These are phyloP conservation scores for Kluyveromyces sp. DNA, from an alignment of 1,139 yeast genomes.

Conservation along the genomic window DNA sequence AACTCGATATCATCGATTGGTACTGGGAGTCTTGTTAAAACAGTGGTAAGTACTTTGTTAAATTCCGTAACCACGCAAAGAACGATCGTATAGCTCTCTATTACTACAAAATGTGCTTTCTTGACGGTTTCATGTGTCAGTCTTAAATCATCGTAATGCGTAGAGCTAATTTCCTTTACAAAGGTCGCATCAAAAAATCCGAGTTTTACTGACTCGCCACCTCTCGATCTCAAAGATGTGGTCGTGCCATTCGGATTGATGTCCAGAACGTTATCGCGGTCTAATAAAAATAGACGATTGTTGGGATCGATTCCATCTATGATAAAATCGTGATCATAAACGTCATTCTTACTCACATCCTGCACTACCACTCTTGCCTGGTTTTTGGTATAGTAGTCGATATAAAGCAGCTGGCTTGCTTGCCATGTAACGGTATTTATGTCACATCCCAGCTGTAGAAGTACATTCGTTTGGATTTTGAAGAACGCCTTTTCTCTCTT, in stretches of 20 bases:
- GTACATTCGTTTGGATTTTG: slow-evolving; percentile 1
- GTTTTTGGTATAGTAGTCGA: not conserved
- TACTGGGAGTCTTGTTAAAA: not conserved
- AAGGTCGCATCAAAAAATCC: not conserved
- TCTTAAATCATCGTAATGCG: not conserved
- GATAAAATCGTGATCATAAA: not conserved
- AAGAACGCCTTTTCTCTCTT: slow-evolving; percentile 3
- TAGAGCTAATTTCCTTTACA: not conserved
- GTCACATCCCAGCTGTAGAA: not conserved
- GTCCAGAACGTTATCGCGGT: not conserved
- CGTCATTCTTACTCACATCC: not conserved
- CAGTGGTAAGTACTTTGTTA: not conserved
- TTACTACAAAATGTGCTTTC: not conserved
- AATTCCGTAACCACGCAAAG: not conserved
- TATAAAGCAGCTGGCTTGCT: not conserved
- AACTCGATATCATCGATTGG: not conserved
- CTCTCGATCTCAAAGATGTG: not conserved
- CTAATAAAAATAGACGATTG: not conserved
- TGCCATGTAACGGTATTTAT: slow-evolving; percentile 3
- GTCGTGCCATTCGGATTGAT: not conserved
- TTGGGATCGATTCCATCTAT: not conserved
- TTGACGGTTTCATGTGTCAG: not conserved
- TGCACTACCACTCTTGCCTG: not conserved
- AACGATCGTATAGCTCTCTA: not conserved
- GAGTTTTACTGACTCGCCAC: not conserved